Evolutionary conservation across 768 basidiomycete genomes (phyloP), one percentile per base, ranked within the genome.

Genomic region (Brasilioporus rufonigricans): DNA sequence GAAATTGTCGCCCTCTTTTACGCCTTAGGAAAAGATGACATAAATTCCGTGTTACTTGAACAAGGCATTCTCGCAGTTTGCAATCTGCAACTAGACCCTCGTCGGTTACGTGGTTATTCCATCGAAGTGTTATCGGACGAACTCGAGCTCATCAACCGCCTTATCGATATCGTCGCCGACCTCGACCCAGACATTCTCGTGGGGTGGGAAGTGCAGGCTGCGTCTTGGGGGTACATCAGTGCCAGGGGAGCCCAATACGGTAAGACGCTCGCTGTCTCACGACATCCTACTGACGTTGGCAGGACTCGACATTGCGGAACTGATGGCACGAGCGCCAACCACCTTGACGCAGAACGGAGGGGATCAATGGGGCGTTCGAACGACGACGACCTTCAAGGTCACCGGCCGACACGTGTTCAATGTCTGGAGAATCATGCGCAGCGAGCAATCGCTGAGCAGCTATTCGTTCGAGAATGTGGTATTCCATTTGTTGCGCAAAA

Each of bases 391-490:
- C 2, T 88, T 99, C 71, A 86, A 84, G 57, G 85, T 94, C 36
- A 76, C 80, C 21, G 97, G 97, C 0, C 80, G 97, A 18, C 95
- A 99, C 66, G 88, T 96, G 32, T 76, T 99, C 44, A 97, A 98
- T 61, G 72, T 92, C 14, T 98, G 94, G 94, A 78, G 94, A 52
- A 83, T 98, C 48, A 90, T 98, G 81, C 85, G 93, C 32, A 82
- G 84, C 1, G 96, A 98, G 62, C 81, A 85, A 56, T 84, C 79
- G 19, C 71, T 98, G 50, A 81, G 78, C 33, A 84, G 81, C 55
- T 94, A 98, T 70, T 85, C 90, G 0, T 88, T 98, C 59, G 96
- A 98, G 72, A 93, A 95, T 60, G 86, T 91, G 0, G 90, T 77
- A 0, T 94, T 93, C 65, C 85, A 96, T 59, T 65, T 95, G 19